phyloP scores from a whole-genome alignment of 768 basidiomycete genomes.

The Trametes meyenii region DNA sequence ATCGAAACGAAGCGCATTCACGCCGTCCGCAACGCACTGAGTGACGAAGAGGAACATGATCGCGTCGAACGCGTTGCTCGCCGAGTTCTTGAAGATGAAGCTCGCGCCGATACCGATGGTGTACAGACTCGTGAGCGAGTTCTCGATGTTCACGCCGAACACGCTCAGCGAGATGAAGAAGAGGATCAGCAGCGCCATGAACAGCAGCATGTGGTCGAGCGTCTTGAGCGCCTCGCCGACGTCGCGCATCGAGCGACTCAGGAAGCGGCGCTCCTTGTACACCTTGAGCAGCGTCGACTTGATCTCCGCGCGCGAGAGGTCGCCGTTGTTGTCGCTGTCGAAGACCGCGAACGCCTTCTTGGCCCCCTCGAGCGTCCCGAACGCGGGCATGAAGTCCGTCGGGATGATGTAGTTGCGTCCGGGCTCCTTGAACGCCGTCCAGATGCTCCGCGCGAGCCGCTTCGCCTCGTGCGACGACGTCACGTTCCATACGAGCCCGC shows the following conservation, averaged over 20 bases:
- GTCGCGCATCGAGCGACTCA: conserved; percentile 78
- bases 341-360: conserved; percentile 74
- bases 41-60: conserved; percentile 85
- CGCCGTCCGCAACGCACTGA: conserved; percentile 55
- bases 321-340: conserved; percentile 76
- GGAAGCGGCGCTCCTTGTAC: conserved; percentile 78
- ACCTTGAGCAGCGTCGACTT: conserved; percentile 67
- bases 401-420: conserved; percentile 62
- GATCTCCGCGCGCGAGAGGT: conserved; percentile 75
- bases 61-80: conserved; percentile 73
- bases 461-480: conserved; percentile 68
- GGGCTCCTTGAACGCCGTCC: conserved; percentile 57
- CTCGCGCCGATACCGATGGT: conserved; percentile 72
- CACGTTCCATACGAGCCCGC: conserved; percentile 53
- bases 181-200: conserved; percentile 63
- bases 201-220: conserved; percentile 62
- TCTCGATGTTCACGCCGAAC: conserved; percentile 68
- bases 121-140: conserved; percentile 72
- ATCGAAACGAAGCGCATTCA: neutral
- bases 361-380: conserved; percentile 56
- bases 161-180: conserved; percentile 77
- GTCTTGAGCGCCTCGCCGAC: conserved; percentile 67
- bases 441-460: conserved; percentile 72
- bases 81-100: conserved; percentile 79
- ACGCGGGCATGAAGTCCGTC: conserved; percentile 74